Evolutionary conservation across 1,284 basidiomycete species (phyloP).

Genomic region (Leccinum pachyderme): DNA sequence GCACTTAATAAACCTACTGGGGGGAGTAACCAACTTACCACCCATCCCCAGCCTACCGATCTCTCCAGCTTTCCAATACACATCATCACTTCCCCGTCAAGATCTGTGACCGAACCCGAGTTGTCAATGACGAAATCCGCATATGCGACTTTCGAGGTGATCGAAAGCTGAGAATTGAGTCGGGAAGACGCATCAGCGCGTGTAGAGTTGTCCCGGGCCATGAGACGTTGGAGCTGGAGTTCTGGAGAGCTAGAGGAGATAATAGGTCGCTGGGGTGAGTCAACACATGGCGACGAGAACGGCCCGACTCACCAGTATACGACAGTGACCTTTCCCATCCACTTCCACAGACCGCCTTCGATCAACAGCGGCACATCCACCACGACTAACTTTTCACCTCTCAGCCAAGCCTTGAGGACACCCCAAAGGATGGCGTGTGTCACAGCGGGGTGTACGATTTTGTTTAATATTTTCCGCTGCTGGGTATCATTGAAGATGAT

Average conservation of each 20-base stretch:
- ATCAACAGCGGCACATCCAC: slow-evolving; percentile 94
- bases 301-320: slow-evolving; percentile 75
- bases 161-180: slow-evolving; percentile 79
- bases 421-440: slow-evolving; percentile 70
- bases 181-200: slow-evolving; percentile 68
- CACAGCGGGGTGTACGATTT: slow-evolving; percentile 90
- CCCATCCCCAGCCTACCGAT: slow-evolving; percentile 62
- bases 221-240: slow-evolving; percentile 79
- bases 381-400: slow-evolving; percentile 69
- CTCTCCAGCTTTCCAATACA: slow-evolving; percentile 60
- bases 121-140: slow-evolving; percentile 92
- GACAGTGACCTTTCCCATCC: slow-evolving; percentile 81
- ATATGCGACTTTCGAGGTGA: slow-evolving; percentile 76
- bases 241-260: slow-evolving; percentile 54
- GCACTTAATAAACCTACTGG: slow-evolving; percentile 56
- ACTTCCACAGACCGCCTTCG: slow-evolving; percentile 85
- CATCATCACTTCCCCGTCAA: slow-evolving; percentile 67
- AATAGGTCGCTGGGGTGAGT: neutral
- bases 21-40: slow-evolving; percentile 81
- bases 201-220: slow-evolving; percentile 62
- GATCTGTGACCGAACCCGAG: slow-evolving; percentile 69
- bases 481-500: slow-evolving; percentile 82
- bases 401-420: slow-evolving; percentile 73
- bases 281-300: neutral
- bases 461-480: slow-evolving; percentile 76